Evolutionary conservation across 106 monocot species (phyloP).

Genomic region (Chionographis japonica): DNA sequence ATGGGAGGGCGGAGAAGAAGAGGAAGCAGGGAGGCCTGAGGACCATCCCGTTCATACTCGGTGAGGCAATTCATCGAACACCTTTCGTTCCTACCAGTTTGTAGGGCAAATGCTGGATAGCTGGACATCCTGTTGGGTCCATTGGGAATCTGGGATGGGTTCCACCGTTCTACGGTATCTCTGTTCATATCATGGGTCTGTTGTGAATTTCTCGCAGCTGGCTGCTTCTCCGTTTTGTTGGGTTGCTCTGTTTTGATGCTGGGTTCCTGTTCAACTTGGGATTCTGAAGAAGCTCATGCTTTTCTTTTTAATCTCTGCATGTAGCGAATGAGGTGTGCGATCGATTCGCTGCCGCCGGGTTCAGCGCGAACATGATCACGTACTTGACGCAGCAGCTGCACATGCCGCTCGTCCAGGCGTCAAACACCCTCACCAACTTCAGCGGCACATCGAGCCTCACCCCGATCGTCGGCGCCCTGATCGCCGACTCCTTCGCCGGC

Average conservation of each 20-base stretch:
- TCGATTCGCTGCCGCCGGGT: conserved; percentile 49
- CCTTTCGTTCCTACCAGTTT: too few relatives aligned
- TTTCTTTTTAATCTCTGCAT: neutral
- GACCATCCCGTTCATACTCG: conserved; percentile 68
- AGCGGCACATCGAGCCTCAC: conserved; percentile 49
- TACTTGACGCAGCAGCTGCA: conserved; percentile 66
- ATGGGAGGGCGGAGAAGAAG: conserved; percentile 14
- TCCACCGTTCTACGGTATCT: too few relatives aligned
- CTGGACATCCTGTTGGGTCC: too few relatives aligned
- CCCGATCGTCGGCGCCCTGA: conserved; percentile 50
- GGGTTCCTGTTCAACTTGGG: neutral
- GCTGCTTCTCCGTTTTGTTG: too few relatives aligned
- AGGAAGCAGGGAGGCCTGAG: conserved; percentile 38
- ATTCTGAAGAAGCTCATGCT: neutral
- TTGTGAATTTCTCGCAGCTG: too few relatives aligned
- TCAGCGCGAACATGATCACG: conserved; percentile 65
- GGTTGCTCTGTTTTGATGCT: too few relatives aligned
- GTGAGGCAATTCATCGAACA: conserved; percentile 8
- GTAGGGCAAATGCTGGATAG: too few relatives aligned
- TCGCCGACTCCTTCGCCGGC: conserved; percentile 73
- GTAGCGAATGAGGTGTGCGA: conserved; percentile 64
- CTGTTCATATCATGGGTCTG: too few relatives aligned
- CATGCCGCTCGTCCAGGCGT: conserved; percentile 59
- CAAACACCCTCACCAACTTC: conserved; percentile 67
- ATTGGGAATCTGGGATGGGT: too few relatives aligned